phyloP scores from a whole-genome alignment of 768 basidiomycete genomes.

The Amylocystis lapponica region DNA sequence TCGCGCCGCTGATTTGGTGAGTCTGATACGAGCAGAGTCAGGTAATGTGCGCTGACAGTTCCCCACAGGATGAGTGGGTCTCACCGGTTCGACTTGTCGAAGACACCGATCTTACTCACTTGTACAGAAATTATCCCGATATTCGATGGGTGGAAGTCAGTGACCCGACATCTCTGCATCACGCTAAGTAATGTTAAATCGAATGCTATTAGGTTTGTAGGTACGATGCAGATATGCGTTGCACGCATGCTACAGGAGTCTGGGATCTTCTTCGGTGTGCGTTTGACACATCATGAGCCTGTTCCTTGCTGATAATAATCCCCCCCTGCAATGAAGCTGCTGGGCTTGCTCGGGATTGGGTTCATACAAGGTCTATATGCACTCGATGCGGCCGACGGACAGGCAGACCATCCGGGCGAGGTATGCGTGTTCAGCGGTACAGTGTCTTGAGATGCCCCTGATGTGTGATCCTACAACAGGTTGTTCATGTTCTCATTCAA shows the following conservation, averaged over 20 bases:
- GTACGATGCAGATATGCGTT: slow-evolving; percentile 91
- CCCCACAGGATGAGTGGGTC: slow-evolving; percentile 74
- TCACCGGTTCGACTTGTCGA: no score
- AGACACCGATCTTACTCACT: no score
- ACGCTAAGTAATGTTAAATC: not conserved
- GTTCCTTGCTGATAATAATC: not conserved
- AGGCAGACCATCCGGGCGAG: slow-evolving; percentile 42
- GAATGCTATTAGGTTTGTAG: slow-evolving; percentile 55
- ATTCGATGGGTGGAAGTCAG: slow-evolving; percentile 76
- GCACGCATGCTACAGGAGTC: slow-evolving; percentile 92
- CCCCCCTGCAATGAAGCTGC: slow-evolving; percentile 40
- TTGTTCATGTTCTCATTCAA: slow-evolving; percentile 71
- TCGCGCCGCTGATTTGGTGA: slow-evolving; percentile 83
- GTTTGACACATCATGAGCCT: slow-evolving; percentile 17
- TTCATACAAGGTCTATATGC: slow-evolving; percentile 88
- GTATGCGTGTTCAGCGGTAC: slow-evolving; percentile 31
- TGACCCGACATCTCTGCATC: not conserved
- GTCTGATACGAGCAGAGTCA: slow-evolving; percentile 14
- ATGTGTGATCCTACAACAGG: slow-evolving; percentile 29
- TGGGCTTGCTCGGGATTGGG: slow-evolving; percentile 78
- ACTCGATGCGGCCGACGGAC: slow-evolving; percentile 85
- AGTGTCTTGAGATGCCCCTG: not conserved
- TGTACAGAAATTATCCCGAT: slow-evolving; percentile 68
- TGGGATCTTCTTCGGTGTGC: slow-evolving; percentile 83
- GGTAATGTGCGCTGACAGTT: not conserved